These are phyloP conservation scores for Aurantiochytrium sp. DNA, from an alignment of 108 stramenopile species.

Conservation along the genomic window DNA sequence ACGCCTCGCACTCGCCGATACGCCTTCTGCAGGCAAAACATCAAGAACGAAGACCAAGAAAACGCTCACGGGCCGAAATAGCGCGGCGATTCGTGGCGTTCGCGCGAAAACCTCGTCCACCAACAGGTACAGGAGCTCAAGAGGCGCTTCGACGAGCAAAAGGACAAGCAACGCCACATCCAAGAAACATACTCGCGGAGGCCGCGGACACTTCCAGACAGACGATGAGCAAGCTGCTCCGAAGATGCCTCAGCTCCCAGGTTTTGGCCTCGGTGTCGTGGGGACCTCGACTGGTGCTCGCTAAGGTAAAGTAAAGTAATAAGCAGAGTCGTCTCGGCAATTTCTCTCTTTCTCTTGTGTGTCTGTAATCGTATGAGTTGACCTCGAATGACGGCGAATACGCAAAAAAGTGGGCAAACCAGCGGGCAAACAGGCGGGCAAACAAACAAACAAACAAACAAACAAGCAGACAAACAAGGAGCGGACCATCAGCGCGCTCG, in stretches of 20 bases:
- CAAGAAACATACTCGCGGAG: too few relatives aligned
- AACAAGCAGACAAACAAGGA: too few relatives aligned
- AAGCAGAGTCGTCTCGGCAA: neutral
- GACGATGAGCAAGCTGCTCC: neutral
- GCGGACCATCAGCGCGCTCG: too few relatives aligned
- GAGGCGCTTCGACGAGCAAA: neutral
- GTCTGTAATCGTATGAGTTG: too few relatives aligned
- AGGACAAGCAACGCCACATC: neutral
- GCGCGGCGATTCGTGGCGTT: neutral
- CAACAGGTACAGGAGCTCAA: neutral
- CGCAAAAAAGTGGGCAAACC: too few relatives aligned
- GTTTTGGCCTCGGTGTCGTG: neutral
- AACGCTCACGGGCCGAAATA: neutral
- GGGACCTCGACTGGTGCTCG: neutral
- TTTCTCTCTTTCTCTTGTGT: too few relatives aligned
- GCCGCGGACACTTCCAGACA: too few relatives aligned
- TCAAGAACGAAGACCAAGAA: neutral
- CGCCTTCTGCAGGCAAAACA: too few relatives aligned
- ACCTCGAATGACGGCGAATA: too few relatives aligned
- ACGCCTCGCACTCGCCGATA: neutral
- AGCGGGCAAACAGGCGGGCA: too few relatives aligned
- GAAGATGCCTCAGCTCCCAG: neutral
- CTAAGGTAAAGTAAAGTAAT: neutral
- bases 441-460: too few relatives aligned
- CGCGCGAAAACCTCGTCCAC: neutral